Conservation (phyloP, 768 basidiomycete genomes). For the Mycena galopus region DNA sequence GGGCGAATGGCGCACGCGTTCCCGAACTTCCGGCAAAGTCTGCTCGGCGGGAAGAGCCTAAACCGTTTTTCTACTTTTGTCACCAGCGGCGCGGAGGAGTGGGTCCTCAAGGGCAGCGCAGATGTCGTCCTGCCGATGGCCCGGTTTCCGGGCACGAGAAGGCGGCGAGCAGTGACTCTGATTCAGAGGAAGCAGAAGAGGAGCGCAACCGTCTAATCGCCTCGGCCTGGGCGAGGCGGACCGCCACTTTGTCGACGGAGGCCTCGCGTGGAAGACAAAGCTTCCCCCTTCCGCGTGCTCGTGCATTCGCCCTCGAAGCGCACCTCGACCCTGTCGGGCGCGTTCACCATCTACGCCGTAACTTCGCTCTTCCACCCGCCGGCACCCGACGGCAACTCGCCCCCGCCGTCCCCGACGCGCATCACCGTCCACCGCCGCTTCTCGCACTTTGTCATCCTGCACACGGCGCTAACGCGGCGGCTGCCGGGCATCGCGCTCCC, state of each 20-base stretch:
- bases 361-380: conserved; percentile 76
- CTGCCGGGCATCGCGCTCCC: conserved; percentile 85
- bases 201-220: conserved; percentile 52
- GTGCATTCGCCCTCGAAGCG: conserved; percentile 88
- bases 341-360: conserved; percentile 82
- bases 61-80: conserved; percentile 92
- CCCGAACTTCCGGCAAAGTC: conserved; percentile 77
- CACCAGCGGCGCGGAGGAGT: conserved; percentile 88
- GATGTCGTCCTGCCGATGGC: conserved; percentile 41
- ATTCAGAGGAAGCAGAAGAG: conserved; percentile 58
- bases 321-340: conserved; percentile 72
- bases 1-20: conserved; percentile 73
- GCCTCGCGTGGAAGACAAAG: conserved; percentile 81
- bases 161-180: conserved; percentile 38
- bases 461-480: conserved; percentile 74
- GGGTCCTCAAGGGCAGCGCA: conserved; percentile 76
- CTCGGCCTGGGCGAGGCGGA: conserved; percentile 71
- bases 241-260: conserved; percentile 76
- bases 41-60: conserved; percentile 82
- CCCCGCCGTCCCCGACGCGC: conserved; percentile 57
- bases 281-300: conserved; percentile 79
- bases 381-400: conserved; percentile 33
- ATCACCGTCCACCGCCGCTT: conserved; percentile 87
- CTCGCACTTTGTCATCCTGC: conserved; percentile 86
- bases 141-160: conserved; percentile 28